Evolutionary conservation across 1,139 yeast genomes (phyloP).

Genomic region (Scheffersomyces insectosa): DNA sequence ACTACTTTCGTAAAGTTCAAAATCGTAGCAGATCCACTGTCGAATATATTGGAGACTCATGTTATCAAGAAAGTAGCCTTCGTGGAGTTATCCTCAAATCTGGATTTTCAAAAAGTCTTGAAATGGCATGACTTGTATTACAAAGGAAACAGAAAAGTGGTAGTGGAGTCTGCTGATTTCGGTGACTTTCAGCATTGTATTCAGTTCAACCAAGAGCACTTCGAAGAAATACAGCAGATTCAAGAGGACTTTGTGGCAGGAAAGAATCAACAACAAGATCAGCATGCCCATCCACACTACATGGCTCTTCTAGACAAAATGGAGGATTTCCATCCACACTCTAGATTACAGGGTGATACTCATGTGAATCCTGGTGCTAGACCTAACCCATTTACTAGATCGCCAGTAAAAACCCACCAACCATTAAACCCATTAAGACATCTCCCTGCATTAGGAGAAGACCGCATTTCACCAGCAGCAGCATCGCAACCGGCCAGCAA

Average conservation of each 20-base stretch:
- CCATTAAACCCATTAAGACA: background rate
- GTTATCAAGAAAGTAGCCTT: slow-evolving; percentile 57
- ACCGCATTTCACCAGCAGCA: slow-evolving; percentile 3
- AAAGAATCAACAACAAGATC: slow-evolving; percentile 16
- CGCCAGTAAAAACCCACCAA: background rate
- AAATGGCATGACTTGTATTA: slow-evolving; percentile 49
- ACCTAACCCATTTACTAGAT: background rate
- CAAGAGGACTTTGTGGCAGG: slow-evolving; percentile 32
- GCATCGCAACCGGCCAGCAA: slow-evolving; percentile 2
- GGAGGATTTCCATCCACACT: background rate
- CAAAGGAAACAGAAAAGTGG: slow-evolving; percentile 40
- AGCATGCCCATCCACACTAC: slow-evolving; percentile 11
- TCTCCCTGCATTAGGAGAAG: slow-evolving; percentile 1
- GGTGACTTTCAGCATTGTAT: slow-evolving; percentile 49
- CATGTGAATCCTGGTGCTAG: background rate
- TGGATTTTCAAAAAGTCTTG: slow-evolving; percentile 47
- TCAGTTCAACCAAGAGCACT: slow-evolving; percentile 39
- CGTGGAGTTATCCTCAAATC: slow-evolving; percentile 51
- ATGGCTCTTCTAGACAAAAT: slow-evolving; percentile 5
- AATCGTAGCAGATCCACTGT: slow-evolving; percentile 43
- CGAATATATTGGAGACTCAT: slow-evolving; percentile 41
- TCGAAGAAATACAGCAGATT: slow-evolving; percentile 28
- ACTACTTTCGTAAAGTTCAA: slow-evolving; percentile 42
- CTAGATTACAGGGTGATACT: background rate
- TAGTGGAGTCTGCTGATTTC: slow-evolving; percentile 49